Evolutionary conservation across 148 eudicot species (phyloP), one percentile per base, ranked within the genome.

Genomic region (Camellia granthamiana): DNA sequence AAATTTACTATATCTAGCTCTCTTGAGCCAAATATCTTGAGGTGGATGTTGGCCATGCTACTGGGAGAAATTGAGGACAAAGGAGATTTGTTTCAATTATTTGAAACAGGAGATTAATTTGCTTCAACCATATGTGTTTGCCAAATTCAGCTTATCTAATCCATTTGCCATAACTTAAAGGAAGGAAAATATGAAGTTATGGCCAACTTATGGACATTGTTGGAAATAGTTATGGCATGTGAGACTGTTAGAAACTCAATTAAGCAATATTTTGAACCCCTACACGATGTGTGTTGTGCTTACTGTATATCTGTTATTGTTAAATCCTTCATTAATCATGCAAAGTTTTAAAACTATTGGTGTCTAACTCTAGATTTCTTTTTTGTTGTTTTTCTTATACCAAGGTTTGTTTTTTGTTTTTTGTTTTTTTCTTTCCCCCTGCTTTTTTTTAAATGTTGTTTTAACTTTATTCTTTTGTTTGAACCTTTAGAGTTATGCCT

Each of bases 401-500:
- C 46, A 18, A 51, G 23, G 21, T 64, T 52, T 14, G 3, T n/a
- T n/a, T n/a, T n/a, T n/a, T n/a, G n/a, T 52, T 43, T 18, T 66
- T 10, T 47, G 46, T 6, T 2, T 30, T 30, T 30, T 30, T 30
- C 1, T 0, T 30, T 30, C 1, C 38, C 38, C 38, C 38, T 0
- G 0, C 0, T 0, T 30, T 30, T 30, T 30, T 30, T 30, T 0
- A 11, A 7, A 15, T 52, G 18, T 51, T 51, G 56, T 66, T 78
- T 77, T 84, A 38, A 86, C 54, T 63, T 21, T 59, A n/a, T n/a
- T 59, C 66, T 2, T 78, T 60, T 59, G 55, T 83, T 80, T 78
- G 47, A 49, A 80, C 79, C 63, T 79, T 73, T 94, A 95, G 98
- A 91, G 92, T 84, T 96, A 96, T 85, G 93, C 90, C 59, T 92